Evolutionary conservation across 2,329 filamentous ascomycete genomes (phyloP), one percentile per base, ranked within the genome.

Genomic region (Penicillium griseofulvum): DNA sequence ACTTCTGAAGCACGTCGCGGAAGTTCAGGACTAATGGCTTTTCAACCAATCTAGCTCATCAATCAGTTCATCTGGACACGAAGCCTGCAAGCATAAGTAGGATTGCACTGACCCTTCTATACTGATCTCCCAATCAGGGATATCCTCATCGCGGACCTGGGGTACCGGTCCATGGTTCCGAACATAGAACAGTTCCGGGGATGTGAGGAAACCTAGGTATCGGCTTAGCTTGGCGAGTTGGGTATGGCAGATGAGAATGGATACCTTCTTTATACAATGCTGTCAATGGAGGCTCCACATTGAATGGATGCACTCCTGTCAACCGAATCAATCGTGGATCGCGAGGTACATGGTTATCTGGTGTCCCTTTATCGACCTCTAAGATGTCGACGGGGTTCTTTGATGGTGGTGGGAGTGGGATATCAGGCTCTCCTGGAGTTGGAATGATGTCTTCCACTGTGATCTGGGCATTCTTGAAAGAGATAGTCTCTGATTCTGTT

Each of bases 221-320:
- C 11, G 39, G 12, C 10, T 49, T 47, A 51, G 37, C 29, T 14
- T 38, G 37, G 36, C 4, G 8, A 31, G 3, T 16, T 26, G 26
- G 19, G 42, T 6, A 6, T 9, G 4, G 19, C 22, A 19, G 3
- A 16, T 12, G 8, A 16, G 16, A 49, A 7, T 26, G 3, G 8
- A 54, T 64, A 73, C 70, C 75, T 67, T 86, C 80, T 55, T 93
- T 82, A 72, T 86, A 96, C 1, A 96, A 78, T 16, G 86, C 85
- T 52, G 84, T 89, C 9, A 97, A 76, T 0, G 92, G 91, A 10
- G 92, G 83, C 74, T 97, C 92, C 46, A 89, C 87, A 65, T 97
- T 97, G 78, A 95, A 96, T 1, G 92, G 92, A 72, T 96, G 92
- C 6, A 90, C 83, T 24, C 92, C 92, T 11, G 92, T 97, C 14